Evolutionary conservation across 257 asterid species (phyloP), one percentile per base, ranked within the genome.

Genomic region (Solanum arcanum): DNA sequence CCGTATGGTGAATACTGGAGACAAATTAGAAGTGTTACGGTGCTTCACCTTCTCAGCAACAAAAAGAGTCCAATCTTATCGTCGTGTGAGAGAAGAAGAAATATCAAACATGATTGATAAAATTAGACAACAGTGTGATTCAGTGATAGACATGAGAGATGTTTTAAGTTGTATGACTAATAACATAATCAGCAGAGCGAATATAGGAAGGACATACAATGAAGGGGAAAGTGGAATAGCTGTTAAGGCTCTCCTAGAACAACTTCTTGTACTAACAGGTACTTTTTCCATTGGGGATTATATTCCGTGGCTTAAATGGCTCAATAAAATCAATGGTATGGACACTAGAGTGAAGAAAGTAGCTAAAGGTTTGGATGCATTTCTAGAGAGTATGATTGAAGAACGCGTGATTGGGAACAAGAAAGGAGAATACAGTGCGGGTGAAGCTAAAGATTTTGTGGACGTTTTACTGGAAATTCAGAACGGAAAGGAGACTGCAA

Each of bases 1-100:
- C 89, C 94, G 0, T 93, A 93, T 41, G 92, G 94, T 0, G 92
- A 92, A 37, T 87, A 90, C 20, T 91, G 93, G 93, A 92, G 93
- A 86, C 89, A 90, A 42, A 49, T 88, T 15, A 84, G 88, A 59
- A 88, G 92, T 78, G 59, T 93, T 5, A 81, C 89, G 10, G 90
- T 92, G 21, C 88, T 90, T 33, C 93, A 93, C 16, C 90, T 92
- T 10, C 86, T 93, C 33, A 92, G 92, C 35, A 84, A 81, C 88
- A n/a, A 92, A 89, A 60, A 86, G 89, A 69, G 95, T 94, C 21
- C 92, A 87, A 6, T 92, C 93, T 2, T 92, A 78, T 85, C 84
- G 88, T 3, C 9, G 9, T 8, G 81, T 90, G 1, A 86, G 95
- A 29, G 94, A 88, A 25, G 92, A 92, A 64, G 94, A 90, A 84